phyloP scores from a whole-genome alignment of 192 early-diverging fungal genomes.

The Coemansia sp. region DNA sequence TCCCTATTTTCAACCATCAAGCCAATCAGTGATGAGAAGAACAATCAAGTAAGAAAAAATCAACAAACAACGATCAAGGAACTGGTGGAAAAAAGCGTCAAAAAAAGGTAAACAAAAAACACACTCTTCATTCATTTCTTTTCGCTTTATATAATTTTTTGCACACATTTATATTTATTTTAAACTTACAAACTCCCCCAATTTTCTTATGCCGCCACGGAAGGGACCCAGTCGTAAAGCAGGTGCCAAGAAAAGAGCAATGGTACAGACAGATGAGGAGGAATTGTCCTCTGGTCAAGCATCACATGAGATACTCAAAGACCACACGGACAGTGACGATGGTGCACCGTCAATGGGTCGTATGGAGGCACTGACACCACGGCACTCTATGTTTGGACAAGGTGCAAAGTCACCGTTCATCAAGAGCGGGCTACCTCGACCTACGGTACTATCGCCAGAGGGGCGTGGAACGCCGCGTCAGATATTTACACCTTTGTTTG shows the following conservation, averaged over 20 bases:
- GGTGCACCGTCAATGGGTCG: neutral
- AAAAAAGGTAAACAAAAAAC: neutral
- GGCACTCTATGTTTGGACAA: neutral
- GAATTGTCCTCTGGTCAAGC: neutral
- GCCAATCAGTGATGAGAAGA: neutral
- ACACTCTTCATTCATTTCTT: neutral
- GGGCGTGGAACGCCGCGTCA: constrained; percentile 12
- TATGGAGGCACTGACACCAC: neutral
- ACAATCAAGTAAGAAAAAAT: neutral
- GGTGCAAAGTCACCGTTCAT: neutral
- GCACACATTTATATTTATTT: neutral
- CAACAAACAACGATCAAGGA: neutral
- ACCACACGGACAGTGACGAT: neutral
- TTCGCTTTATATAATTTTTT: neutral
- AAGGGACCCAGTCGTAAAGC: constrained; percentile 17
- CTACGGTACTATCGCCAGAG: constrained; percentile 8
- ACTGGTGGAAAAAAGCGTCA: neutral
- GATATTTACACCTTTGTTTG: constrained; percentile 40
- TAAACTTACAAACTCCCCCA: neutral
- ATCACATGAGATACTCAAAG: neutral
- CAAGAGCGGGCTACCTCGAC: neutral
- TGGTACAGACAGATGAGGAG: neutral
- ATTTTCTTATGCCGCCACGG: constrained; percentile 17
- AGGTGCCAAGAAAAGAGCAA: neutral
- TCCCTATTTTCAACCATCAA: too few species aligned